phyloP scores from a whole-genome alignment of 2,329 filamentous ascomycete genomes.

The Madurella fahalii region DNA sequence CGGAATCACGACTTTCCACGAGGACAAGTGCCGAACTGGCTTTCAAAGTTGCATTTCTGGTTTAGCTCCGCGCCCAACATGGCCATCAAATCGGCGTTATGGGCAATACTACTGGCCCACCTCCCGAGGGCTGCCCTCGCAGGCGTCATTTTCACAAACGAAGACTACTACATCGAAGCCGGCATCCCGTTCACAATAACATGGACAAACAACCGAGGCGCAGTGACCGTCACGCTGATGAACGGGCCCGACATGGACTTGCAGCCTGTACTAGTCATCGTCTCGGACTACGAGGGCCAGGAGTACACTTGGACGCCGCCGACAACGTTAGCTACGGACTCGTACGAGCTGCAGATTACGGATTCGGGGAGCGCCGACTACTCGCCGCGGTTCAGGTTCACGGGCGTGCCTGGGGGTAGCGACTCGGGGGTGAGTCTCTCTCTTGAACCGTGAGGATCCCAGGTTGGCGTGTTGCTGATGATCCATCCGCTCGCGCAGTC shows the following conservation, averaged over 20 bases:
- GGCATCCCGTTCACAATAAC: conserved; percentile 8
- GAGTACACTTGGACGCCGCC: conserved; percentile 14
- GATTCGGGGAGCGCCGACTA: conserved; percentile 12
- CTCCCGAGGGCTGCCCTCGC: not conserved
- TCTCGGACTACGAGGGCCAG: not conserved
- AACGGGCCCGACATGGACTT: conserved; percentile 11
- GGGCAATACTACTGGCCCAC: not conserved
- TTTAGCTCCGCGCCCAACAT: not conserved
- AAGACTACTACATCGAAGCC: conserved; percentile 7
- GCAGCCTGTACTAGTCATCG: conserved; percentile 1
- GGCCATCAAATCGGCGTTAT: not conserved
- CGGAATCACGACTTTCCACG: too few species aligned
- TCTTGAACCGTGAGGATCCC: too few species aligned
- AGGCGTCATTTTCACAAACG: conserved; percentile 8
- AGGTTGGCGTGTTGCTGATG: too few species aligned
- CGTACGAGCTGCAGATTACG: conserved; percentile 5
- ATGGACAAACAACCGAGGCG: conserved; percentile 5
- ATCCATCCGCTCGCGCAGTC: too few species aligned
- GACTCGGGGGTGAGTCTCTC: not conserved
- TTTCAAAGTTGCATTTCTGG: too few species aligned
- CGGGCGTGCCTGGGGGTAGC: not conserved
- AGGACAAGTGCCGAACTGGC: too few species aligned
- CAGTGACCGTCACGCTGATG: conserved; percentile 10
- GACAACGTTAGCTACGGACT: not conserved
- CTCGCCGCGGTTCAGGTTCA: conserved; percentile 9